Conservation (phyloP, 2,329 filamentous ascomycete species). For the Colletotrichum echinochloae region DNA sequence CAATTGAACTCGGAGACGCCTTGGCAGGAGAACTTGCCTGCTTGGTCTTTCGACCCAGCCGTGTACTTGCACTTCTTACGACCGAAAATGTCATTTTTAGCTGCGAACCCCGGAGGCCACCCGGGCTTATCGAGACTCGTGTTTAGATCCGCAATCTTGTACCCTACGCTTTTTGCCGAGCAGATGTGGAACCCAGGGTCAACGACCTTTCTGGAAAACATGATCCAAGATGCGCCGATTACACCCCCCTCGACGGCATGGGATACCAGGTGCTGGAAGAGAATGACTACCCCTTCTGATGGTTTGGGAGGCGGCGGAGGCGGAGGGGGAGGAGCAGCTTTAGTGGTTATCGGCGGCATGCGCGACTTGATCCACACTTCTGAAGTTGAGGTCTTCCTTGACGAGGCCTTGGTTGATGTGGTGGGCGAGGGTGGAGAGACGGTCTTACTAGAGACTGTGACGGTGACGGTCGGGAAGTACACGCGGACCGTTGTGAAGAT, state of each 20-base stretch:
- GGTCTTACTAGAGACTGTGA: not conserved
- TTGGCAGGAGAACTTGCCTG: not conserved
- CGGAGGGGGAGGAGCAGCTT: not conserved
- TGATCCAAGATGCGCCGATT: not conserved
- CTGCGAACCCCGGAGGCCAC: not conserved
- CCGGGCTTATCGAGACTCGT: not conserved
- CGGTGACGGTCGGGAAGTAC: not conserved
- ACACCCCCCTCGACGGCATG: not conserved
- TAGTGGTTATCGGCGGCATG: not conserved
- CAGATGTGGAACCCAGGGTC: not conserved
- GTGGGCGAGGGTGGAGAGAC: not conserved
- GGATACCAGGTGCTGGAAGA: not conserved
- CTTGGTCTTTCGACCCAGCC: not conserved
- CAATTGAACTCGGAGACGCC: not conserved
- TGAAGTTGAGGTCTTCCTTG: not conserved
- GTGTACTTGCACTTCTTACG: not conserved
- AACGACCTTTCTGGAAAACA: not conserved
- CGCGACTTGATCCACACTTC: not conserved
- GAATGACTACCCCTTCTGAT: not conserved
- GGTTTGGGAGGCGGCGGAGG: not conserved
- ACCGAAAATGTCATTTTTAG: not conserved
- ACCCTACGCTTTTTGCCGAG: not conserved
- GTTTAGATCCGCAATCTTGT: not conserved
- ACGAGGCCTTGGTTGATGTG: no score
- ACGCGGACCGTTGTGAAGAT: not conserved